Conservation (phyloP, 2,329 filamentous ascomycete genomes). For the Colletotrichum incanum region DNA sequence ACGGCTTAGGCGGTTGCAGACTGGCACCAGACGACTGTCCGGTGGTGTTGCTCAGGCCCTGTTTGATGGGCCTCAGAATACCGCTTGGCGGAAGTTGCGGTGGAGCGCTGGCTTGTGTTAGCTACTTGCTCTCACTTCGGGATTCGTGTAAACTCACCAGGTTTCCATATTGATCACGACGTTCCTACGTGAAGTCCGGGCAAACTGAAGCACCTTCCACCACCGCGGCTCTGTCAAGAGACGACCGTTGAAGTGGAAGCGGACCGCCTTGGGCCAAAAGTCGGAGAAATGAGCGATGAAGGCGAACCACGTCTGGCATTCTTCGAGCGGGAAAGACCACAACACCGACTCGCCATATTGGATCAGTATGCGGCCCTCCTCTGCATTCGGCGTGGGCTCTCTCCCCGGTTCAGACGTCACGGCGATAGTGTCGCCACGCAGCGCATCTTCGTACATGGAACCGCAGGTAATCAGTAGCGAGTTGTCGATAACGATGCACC, state of each 20-base stretch:
- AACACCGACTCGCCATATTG: conserved; percentile 53
- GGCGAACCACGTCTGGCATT: conserved; percentile 62
- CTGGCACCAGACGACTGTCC: background rate
- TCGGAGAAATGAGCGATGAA: conserved; percentile 60
- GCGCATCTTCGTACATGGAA: conserved; percentile 51
- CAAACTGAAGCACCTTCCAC: conserved; percentile 51
- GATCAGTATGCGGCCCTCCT: conserved; percentile 52
- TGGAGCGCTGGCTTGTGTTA: conserved; percentile 23
- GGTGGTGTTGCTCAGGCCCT: background rate
- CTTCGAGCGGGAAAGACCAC: conserved; percentile 57
- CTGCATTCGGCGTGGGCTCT: conserved; percentile 40
- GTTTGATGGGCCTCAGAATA: conserved; percentile 22
- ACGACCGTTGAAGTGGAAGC: conserved; percentile 55
- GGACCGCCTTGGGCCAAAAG: conserved; percentile 58
- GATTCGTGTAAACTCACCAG: conserved; percentile 14
- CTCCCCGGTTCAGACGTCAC: conserved; percentile 50
- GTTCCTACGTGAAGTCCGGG: conserved; percentile 44
- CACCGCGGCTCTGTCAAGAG: conserved; percentile 49
- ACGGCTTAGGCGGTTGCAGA: conserved; percentile 7
- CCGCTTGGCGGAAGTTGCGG: conserved; percentile 39
- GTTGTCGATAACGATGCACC: conserved; percentile 63
- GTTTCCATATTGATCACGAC: conserved; percentile 45
- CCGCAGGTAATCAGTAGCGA: conserved; percentile 61
- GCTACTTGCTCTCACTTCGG: background rate
- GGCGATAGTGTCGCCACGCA: conserved; percentile 53